Evolutionary conservation across 1,284 basidiomycete genomes (phyloP), one percentile per base, ranked within the genome.

Genomic region (Lignosus rhinocerotis): DNA sequence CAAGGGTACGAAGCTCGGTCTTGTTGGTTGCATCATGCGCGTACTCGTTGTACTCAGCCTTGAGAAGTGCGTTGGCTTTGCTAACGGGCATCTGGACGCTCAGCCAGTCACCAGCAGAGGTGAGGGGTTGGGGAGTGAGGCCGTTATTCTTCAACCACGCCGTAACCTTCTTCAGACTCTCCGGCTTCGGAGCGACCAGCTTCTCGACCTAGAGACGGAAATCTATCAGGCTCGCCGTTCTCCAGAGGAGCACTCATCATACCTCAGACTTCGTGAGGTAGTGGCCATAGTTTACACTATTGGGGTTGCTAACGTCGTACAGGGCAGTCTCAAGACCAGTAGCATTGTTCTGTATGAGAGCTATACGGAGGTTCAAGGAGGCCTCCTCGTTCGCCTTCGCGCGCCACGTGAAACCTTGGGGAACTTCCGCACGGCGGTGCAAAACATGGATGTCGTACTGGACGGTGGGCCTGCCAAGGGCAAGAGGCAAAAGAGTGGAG

Each of bases 111-210:
- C 66, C 68, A 3, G 64, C 61, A 52, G 69, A 67, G 9, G 72
- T 67, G 39, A 63, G 59, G 30, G 61, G 61, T 56, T 63, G 61
- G 19, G 73, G 66, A 14, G 62, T 71, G 52, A 79, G 68, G 36
- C 70, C 71, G 62, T 78, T 72, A 30, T 68, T 69, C 14, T 69
- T 56, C 19, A 79, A 65, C 74, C 75, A 79, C 39, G 72, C 59
- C 44, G 69, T 69, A 21, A 79, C 76, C 34, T 72, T 68, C 33
- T 64, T 58, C 8, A 75, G 64, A 17, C 73, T 72, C 38, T 75
- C 75, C 9, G 68, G 55, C 7, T 67, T 59, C 2, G 78, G 78
- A 2, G 69, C 69, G 30, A 75, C 73, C 61, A 75, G 73, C 6
- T 69, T 66, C 62, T 76, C 75, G 25, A 56, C 63, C 66, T 56